A percentile compares a stretch with the other conserved stretches of the same genome.
phyloP scores from a whole-genome alignment of 805 yeast species.

The Starmerella floris region DNA sequence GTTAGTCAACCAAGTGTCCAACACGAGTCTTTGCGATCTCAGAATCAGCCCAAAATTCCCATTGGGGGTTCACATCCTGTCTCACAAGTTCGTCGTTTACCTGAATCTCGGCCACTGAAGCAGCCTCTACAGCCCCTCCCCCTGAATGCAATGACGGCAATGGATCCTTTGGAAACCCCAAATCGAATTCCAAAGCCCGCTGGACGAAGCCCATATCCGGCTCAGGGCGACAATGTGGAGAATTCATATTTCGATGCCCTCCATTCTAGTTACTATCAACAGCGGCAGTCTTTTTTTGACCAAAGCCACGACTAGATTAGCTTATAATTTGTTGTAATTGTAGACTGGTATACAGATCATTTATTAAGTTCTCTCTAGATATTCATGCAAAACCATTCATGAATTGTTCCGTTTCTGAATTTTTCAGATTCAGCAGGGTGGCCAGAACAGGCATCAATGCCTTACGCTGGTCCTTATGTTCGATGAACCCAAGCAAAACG shows the following conservation, averaged over 20 bases:
- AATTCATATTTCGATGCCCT: not conserved
- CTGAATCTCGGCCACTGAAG: too few relatives aligned
- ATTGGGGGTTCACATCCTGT: too few relatives aligned
- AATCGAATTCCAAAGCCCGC: too few relatives aligned
- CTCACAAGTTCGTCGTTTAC: too few relatives aligned
- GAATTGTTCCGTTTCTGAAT: conserved; percentile 63
- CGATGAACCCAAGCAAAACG: conserved; percentile 80
- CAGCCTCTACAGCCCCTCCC: too few relatives aligned
- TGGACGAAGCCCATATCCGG: too few relatives aligned
- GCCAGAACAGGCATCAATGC: conserved; percentile 77
- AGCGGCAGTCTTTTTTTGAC: not conserved
- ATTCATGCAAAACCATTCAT: conserved; percentile 30
- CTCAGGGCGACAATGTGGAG: not conserved
- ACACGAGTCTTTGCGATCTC: too few relatives aligned
- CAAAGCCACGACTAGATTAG: not conserved
- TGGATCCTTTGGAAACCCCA: too few relatives aligned
- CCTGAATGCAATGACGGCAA: too few relatives aligned
- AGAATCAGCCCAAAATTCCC: too few relatives aligned
- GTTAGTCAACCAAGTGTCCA: too few relatives aligned
- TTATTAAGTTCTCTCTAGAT: not conserved
- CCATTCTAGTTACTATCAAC: not conserved
- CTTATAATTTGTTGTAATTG: too few relatives aligned
- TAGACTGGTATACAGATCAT: not conserved
- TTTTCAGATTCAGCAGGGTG: conserved; percentile 53
- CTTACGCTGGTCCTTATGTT: conserved; percentile 81